A percentile compares a stretch with the other conserved stretches of the same genome.
Conservation (phyloP, 768 basidiomycete genomes). For the Russula virescens region DNA sequence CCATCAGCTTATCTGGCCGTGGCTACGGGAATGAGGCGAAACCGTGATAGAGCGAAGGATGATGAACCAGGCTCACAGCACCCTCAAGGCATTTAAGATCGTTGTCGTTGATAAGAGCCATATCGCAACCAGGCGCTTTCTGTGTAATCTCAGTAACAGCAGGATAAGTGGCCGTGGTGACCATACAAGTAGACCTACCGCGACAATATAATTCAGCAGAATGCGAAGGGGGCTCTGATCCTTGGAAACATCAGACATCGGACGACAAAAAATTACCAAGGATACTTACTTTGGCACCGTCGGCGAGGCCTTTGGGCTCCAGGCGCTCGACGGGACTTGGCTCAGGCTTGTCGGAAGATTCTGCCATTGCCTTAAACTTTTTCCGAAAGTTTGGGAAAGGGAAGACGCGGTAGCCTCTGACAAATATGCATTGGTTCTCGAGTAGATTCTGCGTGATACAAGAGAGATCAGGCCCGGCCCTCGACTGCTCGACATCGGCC, state of each 20-base stretch:
- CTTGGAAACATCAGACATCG: not conserved
- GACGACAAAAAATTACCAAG: not conserved
- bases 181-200: not conserved
- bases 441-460: not conserved
- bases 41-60: not conserved
- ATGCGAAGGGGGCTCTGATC: not conserved
- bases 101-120: not conserved
- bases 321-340: not conserved
- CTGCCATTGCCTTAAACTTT: not conserved
- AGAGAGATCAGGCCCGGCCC: not conserved
- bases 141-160: not conserved
- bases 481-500: not conserved
- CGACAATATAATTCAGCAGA: not conserved
- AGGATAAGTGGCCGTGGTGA: not conserved
- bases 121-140: not conserved
- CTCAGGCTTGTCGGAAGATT: not conserved
- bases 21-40: not conserved
- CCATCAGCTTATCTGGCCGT: not conserved
- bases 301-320: not conserved
- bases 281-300: not conserved
- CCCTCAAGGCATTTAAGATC: not conserved
- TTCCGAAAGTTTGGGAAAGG: not conserved
- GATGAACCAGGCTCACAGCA: not conserved
- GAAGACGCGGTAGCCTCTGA: not conserved
- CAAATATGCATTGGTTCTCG: constrained; percentile 1